Base-by-base conservation (phyloP, 2,329 filamentous ascomycete genomes). In the Calonectria honghensis region DNA sequence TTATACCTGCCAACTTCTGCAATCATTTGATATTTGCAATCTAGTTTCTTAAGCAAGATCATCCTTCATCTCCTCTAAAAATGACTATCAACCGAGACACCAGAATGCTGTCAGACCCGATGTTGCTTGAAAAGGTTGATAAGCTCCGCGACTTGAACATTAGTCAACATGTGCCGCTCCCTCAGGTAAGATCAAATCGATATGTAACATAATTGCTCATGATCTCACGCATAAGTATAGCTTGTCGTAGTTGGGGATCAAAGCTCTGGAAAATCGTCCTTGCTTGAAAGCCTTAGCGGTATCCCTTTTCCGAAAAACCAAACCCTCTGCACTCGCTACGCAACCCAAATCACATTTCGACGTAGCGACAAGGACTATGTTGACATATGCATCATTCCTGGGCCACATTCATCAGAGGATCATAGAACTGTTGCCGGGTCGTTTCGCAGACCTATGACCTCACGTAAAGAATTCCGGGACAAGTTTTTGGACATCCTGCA, bases 241-340 rank as follows among this genome's bases (percentile, higher is more conserved):
- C 50, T 51, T 27, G 81, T 84, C 1, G 82, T 79, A 0, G 82
- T 84, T 1, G 82, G 83, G 4, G 81, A 84, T 66, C 82, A 83
- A 48, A 82, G 81, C 73, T 83, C 81, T 1, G 82, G 83, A 6
- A 84, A 84, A 73, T 83, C 79, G 5, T 83, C 82, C 0, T 73
- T 84, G 9, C 75, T 84, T 6, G 82, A 83, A 37, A 83, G 80
- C 27, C 29, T 83, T n/a, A 83, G 79, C 0, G 81, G 80, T 3
- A 82, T 84, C 20, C 82, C 82, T 0, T 84, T 84, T 63, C 82
- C 82, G 5, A 76, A 76, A 1, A 76, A 76, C 32, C 75, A 80
- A 16, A 78, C 78, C 6, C 78, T 84, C 14, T 84, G 82, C 75
- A 84, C 82, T 3, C 77, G 81, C 4, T 82, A 83, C 48, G 81